Conservation (phyloP, 208 protist species). For the Leishmania braziliensis region DNA sequence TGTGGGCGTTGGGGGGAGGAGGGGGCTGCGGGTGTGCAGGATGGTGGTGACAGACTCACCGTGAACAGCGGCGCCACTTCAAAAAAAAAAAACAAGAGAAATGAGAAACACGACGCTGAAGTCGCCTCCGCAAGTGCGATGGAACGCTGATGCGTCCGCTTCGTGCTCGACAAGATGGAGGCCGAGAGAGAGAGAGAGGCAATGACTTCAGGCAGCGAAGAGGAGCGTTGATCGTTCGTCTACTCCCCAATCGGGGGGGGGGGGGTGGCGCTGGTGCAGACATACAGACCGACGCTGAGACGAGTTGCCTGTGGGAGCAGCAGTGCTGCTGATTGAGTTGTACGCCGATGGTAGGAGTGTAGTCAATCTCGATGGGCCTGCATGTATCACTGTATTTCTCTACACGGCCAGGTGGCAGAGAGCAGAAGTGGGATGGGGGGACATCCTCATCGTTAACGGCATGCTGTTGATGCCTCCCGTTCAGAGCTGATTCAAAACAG, state of each 20-base stretch:
- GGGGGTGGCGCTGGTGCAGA: too few relatives aligned
- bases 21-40: background rate
- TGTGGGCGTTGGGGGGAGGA: background rate
- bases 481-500: background rate
- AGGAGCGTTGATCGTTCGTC: background rate
- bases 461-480: background rate
- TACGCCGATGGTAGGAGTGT: background rate
- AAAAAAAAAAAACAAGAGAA: too few relatives aligned
- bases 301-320: background rate
- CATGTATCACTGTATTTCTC: background rate
- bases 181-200: background rate
- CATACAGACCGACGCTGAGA: background rate
- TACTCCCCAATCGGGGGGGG: background rate
- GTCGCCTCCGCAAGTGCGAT: background rate
- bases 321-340: background rate
- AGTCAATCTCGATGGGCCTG: background rate
- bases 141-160: background rate
- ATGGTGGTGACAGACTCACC: background rate
- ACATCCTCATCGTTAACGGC: background rate
- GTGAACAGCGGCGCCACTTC: background rate
- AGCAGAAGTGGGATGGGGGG: background rate
- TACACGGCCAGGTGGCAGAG: background rate
- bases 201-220: background rate
- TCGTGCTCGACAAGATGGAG: background rate
- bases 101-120: background rate